Conservation (phyloP, 2,329 filamentous ascomycete species). For the Cryphonectria japonica region DNA sequence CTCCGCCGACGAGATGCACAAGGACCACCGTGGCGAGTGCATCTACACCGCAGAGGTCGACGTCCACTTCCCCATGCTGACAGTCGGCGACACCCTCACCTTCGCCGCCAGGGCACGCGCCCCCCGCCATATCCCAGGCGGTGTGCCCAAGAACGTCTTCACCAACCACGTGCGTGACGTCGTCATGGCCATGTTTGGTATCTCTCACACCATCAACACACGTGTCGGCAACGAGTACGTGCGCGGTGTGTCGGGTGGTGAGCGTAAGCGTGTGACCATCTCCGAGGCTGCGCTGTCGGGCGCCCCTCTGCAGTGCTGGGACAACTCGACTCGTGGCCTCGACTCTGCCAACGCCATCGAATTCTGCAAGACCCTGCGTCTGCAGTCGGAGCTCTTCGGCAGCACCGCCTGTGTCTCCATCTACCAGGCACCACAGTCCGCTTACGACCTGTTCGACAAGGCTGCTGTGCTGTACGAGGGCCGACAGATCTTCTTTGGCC, state of each 20-base stretch:
- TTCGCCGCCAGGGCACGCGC: constrained; percentile 75
- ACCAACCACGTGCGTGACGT: constrained; percentile 70
- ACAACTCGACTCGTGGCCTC: constrained; percentile 75
- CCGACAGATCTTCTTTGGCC: constrained; percentile 66
- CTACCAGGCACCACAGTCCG: constrained; percentile 69
- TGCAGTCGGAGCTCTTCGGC: constrained; percentile 68
- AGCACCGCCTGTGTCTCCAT: constrained; percentile 72
- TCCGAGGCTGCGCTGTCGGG: constrained; percentile 63
- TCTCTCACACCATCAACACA: constrained; percentile 73
- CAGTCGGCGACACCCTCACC: constrained; percentile 77
- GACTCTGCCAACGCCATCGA: constrained; percentile 77
- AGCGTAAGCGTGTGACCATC: constrained; percentile 70
- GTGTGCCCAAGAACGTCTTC: constrained; percentile 57
- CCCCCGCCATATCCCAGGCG: constrained; percentile 63
- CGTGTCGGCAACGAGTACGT: constrained; percentile 76
- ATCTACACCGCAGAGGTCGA: constrained; percentile 88
- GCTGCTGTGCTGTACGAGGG: constrained; percentile 62
- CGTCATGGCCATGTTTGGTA: constrained; percentile 76
- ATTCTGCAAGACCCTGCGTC: constrained; percentile 71
- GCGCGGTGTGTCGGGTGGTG: constrained; percentile 74
- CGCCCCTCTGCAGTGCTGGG: constrained; percentile 67
- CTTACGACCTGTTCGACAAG: constrained; percentile 69
- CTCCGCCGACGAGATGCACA: constrained; percentile 74
- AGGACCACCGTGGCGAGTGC: constrained; percentile 78
- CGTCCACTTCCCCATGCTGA: constrained; percentile 77